Evolutionary conservation across 192 early-diverging fungal genomes (phyloP).

Genomic region (Dissophora ornata): DNA sequence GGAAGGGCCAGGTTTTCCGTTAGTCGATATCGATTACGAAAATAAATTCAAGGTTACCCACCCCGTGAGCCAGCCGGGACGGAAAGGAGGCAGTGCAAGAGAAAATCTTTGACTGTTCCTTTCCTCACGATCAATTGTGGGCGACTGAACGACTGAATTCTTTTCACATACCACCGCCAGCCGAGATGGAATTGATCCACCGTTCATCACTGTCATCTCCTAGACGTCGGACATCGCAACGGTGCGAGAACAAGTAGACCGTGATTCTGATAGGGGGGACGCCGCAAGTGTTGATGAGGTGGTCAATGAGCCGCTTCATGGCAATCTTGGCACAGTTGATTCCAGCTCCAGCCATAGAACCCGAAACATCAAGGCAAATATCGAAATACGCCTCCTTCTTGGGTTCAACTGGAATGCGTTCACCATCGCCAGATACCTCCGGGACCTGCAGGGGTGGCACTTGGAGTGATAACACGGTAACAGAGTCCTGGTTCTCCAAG

Average conservation of each 20-base stretch:
- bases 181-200: constrained; percentile 27
- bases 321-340: constrained; percentile 50
- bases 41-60: too few species aligned
- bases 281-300: constrained; percentile 18
- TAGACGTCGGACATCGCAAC: constrained; percentile 39
- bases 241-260: constrained; percentile 33
- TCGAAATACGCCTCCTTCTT: constrained; percentile 42
- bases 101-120: not conserved
- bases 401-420: not conserved
- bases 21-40: too few species aligned
- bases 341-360: constrained; percentile 55
- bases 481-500: constrained; percentile 15
- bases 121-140: not conserved
- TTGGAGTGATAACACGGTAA: constrained; percentile 24
- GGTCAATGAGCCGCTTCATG: constrained; percentile 37
- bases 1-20: too few species aligned
- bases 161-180: constrained; percentile 48
- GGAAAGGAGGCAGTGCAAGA: constrained; percentile 15
- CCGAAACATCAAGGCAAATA: constrained; percentile 50
- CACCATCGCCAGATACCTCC: not conserved
- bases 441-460: constrained; percentile 17
- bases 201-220: constrained; percentile 12
- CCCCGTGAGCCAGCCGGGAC: too few species aligned
- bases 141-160: not conserved
- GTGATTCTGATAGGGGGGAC: constrained; percentile 30